These are phyloP conservation scores for Heimioporus sp. DNA, from an alignment of 768 basidiomycete genomes.

Conservation along the genomic window DNA sequence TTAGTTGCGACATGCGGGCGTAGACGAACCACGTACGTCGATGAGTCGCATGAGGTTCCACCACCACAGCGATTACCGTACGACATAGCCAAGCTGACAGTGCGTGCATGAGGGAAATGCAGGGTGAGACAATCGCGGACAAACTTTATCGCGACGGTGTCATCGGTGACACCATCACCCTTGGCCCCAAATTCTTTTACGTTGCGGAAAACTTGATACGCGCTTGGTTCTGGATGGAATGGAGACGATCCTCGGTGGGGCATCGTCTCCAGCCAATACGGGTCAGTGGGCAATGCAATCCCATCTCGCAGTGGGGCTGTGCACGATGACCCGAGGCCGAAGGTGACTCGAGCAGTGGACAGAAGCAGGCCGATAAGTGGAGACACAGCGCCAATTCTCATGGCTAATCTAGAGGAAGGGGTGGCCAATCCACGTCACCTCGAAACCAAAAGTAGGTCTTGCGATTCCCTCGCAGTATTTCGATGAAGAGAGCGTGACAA, in stretches of 20 bases:
- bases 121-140: not conserved
- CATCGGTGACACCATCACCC: slow-evolving; percentile 68
- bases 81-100: slow-evolving; percentile 57
- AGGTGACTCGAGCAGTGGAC: not conserved
- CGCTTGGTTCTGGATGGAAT: slow-evolving; percentile 47
- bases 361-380: slow-evolving; percentile 13
- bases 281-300: slow-evolving; percentile 37
- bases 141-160: slow-evolving; percentile 72
- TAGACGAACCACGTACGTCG: slow-evolving; percentile 40
- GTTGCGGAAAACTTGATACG: slow-evolving; percentile 73
- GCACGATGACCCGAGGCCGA: slow-evolving; percentile 45
- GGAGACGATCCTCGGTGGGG: slow-evolving; percentile 68
- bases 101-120: slow-evolving; percentile 4
- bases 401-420: not conserved
- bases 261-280: slow-evolving; percentile 72
- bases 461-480: too few relatives aligned
- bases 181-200: slow-evolving; percentile 60
- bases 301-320: slow-evolving; percentile 45
- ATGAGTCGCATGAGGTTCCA: slow-evolving; percentile 44
- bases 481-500: too few relatives aligned
- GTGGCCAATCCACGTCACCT: too few relatives aligned
- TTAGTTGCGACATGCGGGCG: not conserved
- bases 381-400: slow-evolving; percentile 5
- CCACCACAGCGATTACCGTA: slow-evolving; percentile 59
- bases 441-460: too few relatives aligned